Percentiles rank a stretch among this genome's conserved stretches.
These are phyloP conservation scores for Vigna unguiculata DNA, from an alignment of 306 rosid species.

Conservation along the genomic window DNA sequence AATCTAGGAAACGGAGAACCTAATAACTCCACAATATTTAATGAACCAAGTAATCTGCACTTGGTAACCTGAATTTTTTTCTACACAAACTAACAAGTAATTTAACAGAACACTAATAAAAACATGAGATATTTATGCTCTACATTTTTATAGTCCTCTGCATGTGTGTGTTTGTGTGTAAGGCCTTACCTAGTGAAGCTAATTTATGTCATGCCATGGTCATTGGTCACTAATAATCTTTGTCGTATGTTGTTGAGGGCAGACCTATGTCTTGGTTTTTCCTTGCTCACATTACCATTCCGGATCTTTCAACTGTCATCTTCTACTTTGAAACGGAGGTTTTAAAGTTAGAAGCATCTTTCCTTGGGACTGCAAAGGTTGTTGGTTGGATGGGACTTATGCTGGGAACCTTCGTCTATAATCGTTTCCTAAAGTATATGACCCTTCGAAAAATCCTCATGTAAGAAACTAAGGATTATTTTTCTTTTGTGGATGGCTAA, in stretches of 20 bases:
- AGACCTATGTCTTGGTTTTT: constrained; percentile 96
- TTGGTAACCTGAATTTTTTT: neutral
- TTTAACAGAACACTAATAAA: neutral
- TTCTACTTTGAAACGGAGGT: constrained; percentile 81
- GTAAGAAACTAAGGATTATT: constrained; percentile 52
- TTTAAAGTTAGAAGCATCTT: constrained; percentile 79
- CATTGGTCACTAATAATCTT: constrained; percentile 39
- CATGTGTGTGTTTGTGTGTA: neutral
- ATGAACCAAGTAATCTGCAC: neutral
- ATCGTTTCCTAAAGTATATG: constrained; percentile 71
- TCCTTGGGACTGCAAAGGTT: constrained; percentile 76
- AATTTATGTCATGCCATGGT: constrained; percentile 13
- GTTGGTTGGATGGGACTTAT: constrained; percentile 87
- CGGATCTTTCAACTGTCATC: constrained; percentile 76
- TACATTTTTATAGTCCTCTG: neutral
- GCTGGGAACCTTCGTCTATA: constrained; percentile 77
- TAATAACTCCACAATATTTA: neutral
- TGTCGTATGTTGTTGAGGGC: constrained; percentile 47
- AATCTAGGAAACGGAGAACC: neutral
- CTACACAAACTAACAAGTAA: neutral
- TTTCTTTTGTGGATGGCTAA: constrained; percentile 15
- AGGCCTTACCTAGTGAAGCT: neutral
- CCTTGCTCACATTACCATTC: constrained; percentile 72
- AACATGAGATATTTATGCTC: constrained; percentile 24
- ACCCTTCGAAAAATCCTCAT: constrained; percentile 72